A percentile compares a stretch with the other conserved stretches of the same genome.
These are phyloP conservation scores for Symbiodinium pilosum DNA, from an alignment of 73 alveolate genomes.

Conservation along the genomic window DNA sequence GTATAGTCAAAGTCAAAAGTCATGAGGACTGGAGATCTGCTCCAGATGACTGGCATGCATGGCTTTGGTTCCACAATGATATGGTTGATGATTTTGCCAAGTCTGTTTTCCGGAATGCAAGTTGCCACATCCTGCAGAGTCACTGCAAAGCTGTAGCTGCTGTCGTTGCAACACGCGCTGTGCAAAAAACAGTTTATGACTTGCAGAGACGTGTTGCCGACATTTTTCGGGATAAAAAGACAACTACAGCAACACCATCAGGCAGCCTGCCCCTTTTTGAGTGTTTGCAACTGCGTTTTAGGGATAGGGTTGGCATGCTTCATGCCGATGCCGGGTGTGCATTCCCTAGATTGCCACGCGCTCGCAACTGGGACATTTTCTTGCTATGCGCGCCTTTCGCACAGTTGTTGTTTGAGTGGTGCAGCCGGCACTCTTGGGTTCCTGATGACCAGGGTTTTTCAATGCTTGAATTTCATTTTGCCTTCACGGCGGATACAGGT, in stretches of 20 bases:
- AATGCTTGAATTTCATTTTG: too few relatives aligned
- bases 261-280: neutral
- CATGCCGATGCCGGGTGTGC: neutral
- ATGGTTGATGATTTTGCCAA: neutral
- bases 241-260: too few relatives aligned
- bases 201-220: neutral
- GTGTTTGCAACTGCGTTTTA: neutral
- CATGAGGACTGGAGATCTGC: neutral
- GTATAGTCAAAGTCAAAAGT: neutral
- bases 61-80: neutral
- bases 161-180: neutral
- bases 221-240: too few relatives aligned
- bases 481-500: too few relatives aligned
- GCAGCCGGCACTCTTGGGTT: too few relatives aligned
- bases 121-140: too few relatives aligned
- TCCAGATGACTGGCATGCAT: neutral
- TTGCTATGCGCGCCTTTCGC: too few relatives aligned
- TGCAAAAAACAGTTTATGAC: neutral
- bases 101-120: neutral
- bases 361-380: too few relatives aligned
- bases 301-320: neutral
- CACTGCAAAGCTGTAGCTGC: neutral
- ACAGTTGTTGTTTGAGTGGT: too few relatives aligned
- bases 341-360: too few relatives aligned
- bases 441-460: too few relatives aligned